phyloP scores from a whole-genome alignment of 2,329 filamentous ascomycete genomes.

The Corniculantispora saksenae region DNA sequence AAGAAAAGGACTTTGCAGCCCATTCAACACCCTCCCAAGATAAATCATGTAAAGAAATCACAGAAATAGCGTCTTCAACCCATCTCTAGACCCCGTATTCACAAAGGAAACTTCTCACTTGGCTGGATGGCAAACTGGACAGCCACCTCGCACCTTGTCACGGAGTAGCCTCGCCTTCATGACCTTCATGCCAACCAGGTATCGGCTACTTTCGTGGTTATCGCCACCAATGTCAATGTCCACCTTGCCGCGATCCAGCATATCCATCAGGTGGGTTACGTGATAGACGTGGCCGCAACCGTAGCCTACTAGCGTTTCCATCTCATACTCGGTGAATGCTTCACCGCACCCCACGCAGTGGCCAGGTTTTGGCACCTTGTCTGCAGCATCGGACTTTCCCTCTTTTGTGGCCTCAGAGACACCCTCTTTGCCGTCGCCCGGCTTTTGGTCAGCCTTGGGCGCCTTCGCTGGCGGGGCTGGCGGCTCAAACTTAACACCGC shows the following conservation, averaged over 20 bases:
- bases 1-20: neutral
- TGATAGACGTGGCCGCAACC: conserved; percentile 83
- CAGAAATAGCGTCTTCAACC: neutral
- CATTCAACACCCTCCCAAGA: neutral
- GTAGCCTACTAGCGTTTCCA: conserved; percentile 75
- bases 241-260: conserved; percentile 45
- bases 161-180: conserved; percentile 78
- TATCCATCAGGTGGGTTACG: conserved; percentile 66
- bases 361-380: conserved; percentile 45
- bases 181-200: conserved; percentile 82
- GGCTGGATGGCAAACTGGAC: conserved; percentile 54
- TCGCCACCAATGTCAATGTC: conserved; percentile 50
- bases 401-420: conserved; percentile 21
- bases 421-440: conserved; percentile 24
- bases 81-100: no score
- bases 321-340: conserved; percentile 61
- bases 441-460: conserved; percentile 39
- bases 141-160: conserved; percentile 67
- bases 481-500: conserved; percentile 82
- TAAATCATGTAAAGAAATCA: neutral
- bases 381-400: conserved; percentile 19
- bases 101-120: neutral
- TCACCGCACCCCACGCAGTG: conserved; percentile 61
- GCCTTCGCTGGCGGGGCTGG: conserved; percentile 46
- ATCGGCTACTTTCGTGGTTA: conserved; percentile 46